These are phyloP conservation scores for Aspergillus hortae DNA, from an alignment of 2,329 filamentous ascomycete genomes.

Conservation along the genomic window DNA sequence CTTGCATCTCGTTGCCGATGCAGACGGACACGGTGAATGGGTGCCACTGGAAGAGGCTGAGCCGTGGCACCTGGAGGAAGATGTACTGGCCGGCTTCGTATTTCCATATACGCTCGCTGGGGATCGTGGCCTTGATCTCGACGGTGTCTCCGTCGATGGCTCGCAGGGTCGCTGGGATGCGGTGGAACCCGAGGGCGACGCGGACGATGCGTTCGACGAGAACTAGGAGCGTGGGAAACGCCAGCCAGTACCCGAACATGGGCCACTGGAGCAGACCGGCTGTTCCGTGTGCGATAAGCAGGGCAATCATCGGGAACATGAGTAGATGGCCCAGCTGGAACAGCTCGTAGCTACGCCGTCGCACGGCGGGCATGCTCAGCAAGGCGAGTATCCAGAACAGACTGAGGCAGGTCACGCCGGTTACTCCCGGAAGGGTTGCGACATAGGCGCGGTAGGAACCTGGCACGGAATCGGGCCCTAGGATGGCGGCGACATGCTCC, in stretches of 20 bases:
- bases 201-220: not conserved
- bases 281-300: slow-evolving; percentile 3
- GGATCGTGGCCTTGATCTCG: slow-evolving; percentile 2
- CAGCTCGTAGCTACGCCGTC: not conserved
- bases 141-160: slow-evolving; percentile 2
- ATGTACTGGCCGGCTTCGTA: slow-evolving; percentile 4
- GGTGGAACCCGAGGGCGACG: not conserved
- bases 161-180: not conserved
- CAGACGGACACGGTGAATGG: slow-evolving; percentile 4
- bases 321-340: slow-evolving; percentile 1
- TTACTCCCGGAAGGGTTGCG: not conserved
- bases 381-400: not conserved
- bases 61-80: slow-evolving; percentile 1
- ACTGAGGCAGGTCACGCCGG: not conserved
- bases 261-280: slow-evolving; percentile 1
- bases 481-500: not conserved
- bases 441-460: not conserved
- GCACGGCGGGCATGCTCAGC: not conserved
- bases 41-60: slow-evolving; percentile 5
- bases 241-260: slow-evolving; percentile 6
- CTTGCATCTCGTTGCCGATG: slow-evolving; percentile 4
- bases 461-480: not conserved
- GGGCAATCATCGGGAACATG: not conserved
- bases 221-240: slow-evolving; percentile 1
- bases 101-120: slow-evolving; percentile 5